Evolutionary conservation across 140 eudicot species (phyloP).

Genomic region (Flaveria floridana): DNA sequence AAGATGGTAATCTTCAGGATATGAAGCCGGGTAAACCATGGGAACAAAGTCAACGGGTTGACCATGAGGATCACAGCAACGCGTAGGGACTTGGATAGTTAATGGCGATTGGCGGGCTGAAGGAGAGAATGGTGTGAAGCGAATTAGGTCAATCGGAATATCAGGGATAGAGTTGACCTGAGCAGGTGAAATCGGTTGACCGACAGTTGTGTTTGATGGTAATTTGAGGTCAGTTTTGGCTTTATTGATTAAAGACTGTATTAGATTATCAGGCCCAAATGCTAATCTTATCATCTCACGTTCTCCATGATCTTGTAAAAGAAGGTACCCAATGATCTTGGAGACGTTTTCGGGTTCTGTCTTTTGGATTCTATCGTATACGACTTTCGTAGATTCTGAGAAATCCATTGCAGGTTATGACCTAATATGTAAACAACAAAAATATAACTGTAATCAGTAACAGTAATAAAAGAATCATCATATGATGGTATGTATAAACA

Average conservation of each 20-base stretch:
- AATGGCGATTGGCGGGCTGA: conserved; percentile 33
- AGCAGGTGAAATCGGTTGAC: conserved; percentile 40
- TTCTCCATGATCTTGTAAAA: conserved; percentile 54
- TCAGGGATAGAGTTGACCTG: conserved; percentile 34
- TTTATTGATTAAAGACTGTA: conserved; percentile 43
- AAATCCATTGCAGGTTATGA: conserved; percentile 46
- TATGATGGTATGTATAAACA: not conserved
- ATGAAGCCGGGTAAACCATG: conserved; percentile 39
- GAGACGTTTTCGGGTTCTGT: conserved; percentile 56
- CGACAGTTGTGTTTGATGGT: conserved; percentile 29
- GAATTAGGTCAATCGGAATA: conserved; percentile 32
- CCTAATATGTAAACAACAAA: conserved; percentile 27
- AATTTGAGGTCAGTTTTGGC: conserved; percentile 42
- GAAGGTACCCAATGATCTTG: conserved; percentile 56
- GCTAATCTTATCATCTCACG: conserved; percentile 64
- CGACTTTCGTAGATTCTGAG: conserved; percentile 51
- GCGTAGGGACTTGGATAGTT: conserved; percentile 39
- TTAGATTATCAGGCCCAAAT: conserved; percentile 52
- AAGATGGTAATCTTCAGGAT: conserved; percentile 46
- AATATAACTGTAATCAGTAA: conserved; percentile 13
- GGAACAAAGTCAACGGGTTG: conserved; percentile 46
- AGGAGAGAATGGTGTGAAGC: conserved; percentile 45
- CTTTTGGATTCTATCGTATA: conserved; percentile 52
- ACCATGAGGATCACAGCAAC: conserved; percentile 44
- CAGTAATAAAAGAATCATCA: not conserved